Conservation (phyloP, 345 rosid genomes). For the Erysimum cheiranthoides region DNA sequence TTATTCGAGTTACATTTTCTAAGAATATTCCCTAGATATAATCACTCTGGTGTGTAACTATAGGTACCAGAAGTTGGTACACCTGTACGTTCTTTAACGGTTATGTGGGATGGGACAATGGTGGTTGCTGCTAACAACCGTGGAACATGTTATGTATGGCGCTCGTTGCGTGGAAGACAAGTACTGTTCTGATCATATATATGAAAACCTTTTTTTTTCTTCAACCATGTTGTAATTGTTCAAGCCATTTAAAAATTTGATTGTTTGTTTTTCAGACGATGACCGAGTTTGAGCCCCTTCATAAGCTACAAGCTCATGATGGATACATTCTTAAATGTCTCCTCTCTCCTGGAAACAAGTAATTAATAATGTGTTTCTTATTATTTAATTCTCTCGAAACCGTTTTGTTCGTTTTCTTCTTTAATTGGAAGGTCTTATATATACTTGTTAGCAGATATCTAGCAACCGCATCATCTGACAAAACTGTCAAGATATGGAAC, state of each 20-base stretch:
- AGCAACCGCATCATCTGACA: slow-evolving; percentile 96
- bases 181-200: slow-evolving; percentile 38
- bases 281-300: slow-evolving; percentile 96
- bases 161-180: slow-evolving; percentile 80
- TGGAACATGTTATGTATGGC: slow-evolving; percentile 98
- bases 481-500: slow-evolving; percentile 96
- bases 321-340: slow-evolving; percentile 92
- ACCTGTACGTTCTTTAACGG: slow-evolving; percentile 84
- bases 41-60: slow-evolving; percentile 6
- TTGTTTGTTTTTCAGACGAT: slow-evolving; percentile 57
- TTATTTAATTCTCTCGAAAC: neutral
- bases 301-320: slow-evolving; percentile 90
- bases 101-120: slow-evolving; percentile 98
- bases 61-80: slow-evolving; percentile 78
- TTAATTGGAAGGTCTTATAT: slow-evolving; percentile 8
- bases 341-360: slow-evolving; percentile 91
- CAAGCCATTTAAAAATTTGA: neutral
- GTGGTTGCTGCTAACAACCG: slow-evolving; percentile 94
- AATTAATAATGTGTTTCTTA: slow-evolving; percentile 41
- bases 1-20: neutral
- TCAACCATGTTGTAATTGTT: neutral
- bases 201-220: neutral
- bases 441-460: slow-evolving; percentile 61
- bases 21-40: neutral
- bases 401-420: neutral